Evolutionary conservation across 1,284 basidiomycete species (phyloP), one percentile per base, ranked within the genome.

Genomic region (Ustilago hordei): DNA sequence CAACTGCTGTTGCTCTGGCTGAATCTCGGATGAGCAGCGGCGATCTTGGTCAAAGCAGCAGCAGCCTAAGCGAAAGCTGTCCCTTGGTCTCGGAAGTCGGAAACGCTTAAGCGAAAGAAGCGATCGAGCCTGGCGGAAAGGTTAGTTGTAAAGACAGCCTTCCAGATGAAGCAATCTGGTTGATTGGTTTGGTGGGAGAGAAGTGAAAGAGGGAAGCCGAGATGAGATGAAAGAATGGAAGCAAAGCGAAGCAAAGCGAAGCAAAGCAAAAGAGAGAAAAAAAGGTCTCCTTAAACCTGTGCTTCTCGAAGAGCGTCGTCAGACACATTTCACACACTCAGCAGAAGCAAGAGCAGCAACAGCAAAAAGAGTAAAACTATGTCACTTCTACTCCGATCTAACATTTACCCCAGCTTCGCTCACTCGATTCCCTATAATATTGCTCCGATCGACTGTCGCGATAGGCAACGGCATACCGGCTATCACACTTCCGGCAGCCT

Each of bases 181-280:
- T 15, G 39, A 17, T 15, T 12, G 17, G 3, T 2, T 12, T 41
- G n/a, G 45, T 48, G 45, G n/a, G 45, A 41, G 48, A 12, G 9
- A 8, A 32, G 28, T 31, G 11, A 7, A 32, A 31, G 48, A 13
- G 12, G 0, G 48, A 31, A 50, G 48, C 28, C 28, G 48, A 31
- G 48, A 50, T 50, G 48, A 31, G 48, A 50, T 50, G 48, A 50
- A 50, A 17, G 31, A 17, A 32, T 4, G 48, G 48, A 50, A 50
- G 28, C 13, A 13, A 23, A 31, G 23, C 28, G 48, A 31, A 28
- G 23, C 23, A 28, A 23, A 23, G 32, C 32, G 48, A 50, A 50
- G 12, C 13, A 17, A 32, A 13, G 48, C 23, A 50, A 50, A 12
- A 5, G 13, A 23, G 15, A 7, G 17, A 13, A 4, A 7, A 7